phyloP scores from a whole-genome alignment of 768 basidiomycete genomes.

The Termitomyces sp. region DNA sequence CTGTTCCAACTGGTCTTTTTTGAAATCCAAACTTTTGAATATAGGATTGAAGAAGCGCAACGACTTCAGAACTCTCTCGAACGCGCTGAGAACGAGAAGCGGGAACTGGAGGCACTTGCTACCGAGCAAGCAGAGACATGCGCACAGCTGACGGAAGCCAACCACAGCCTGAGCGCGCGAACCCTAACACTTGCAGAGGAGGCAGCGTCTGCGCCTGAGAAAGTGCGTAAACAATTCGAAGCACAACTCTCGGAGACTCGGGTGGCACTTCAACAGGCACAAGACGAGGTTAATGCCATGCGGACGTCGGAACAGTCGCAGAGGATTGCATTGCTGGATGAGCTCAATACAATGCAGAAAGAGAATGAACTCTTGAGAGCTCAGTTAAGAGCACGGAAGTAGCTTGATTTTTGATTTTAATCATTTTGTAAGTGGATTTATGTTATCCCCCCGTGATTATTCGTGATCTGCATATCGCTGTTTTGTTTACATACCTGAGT shows the following conservation, averaged over 20 bases:
- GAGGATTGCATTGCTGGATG: constrained; percentile 79
- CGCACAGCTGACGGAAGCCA: constrained; percentile 70
- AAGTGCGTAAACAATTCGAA: constrained; percentile 59
- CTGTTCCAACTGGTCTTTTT: constrained; percentile 2
- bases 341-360: constrained; percentile 77
- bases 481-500: not conserved
- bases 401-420: constrained; percentile 9
- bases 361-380: constrained; percentile 69
- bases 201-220: constrained; percentile 49
- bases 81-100: constrained; percentile 53
- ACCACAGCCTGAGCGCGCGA: constrained; percentile 68
- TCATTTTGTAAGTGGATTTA: not conserved
- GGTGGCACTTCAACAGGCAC: constrained; percentile 55
- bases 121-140: constrained; percentile 72
- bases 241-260: constrained; percentile 55
- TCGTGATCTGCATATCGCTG: not conserved
- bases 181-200: constrained; percentile 69
- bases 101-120: constrained; percentile 60
- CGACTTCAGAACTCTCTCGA: constrained; percentile 59
- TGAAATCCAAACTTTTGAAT: constrained; percentile 9
- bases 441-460: not conserved
- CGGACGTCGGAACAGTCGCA: constrained; percentile 72
- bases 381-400: constrained; percentile 61
- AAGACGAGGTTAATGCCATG: constrained; percentile 66
- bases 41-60: constrained; percentile 62